These are phyloP conservation scores for Pichia californica DNA, from an alignment of 805 yeast genomes.

Conservation along the genomic window DNA sequence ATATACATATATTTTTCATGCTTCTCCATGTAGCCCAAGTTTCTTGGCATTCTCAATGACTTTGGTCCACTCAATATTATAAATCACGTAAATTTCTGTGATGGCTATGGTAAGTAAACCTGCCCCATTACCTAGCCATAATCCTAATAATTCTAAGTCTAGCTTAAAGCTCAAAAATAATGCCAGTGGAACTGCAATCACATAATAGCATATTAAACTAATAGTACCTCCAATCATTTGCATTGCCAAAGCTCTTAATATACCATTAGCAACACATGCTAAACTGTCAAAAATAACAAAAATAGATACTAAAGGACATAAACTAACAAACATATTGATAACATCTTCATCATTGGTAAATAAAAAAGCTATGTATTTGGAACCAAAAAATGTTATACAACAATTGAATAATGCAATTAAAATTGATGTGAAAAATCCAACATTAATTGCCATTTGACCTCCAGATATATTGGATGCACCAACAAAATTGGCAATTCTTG, in stretches of 20 bases:
- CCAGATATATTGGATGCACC: conserved; percentile 35
- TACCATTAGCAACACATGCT: conserved; percentile 66
- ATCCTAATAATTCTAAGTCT: conserved; percentile 47
- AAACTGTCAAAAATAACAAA: conserved; percentile 66
- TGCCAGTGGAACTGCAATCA: conserved; percentile 64
- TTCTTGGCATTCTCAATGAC: conserved; percentile 31
- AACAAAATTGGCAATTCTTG: conserved; percentile 48
- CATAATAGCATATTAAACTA: conserved; percentile 66
- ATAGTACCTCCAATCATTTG: conserved; percentile 68
- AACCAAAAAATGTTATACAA: conserved; percentile 38
- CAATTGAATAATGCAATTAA: conserved; percentile 35
- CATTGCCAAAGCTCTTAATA: conserved; percentile 68
- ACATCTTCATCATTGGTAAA: conserved; percentile 63
- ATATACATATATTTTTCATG: background rate
- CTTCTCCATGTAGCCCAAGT: conserved; percentile 2
- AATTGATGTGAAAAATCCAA: conserved; percentile 34
- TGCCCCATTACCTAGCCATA: conserved; percentile 69
- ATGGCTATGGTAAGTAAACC: conserved; percentile 54
- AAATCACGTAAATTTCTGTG: conserved; percentile 41
- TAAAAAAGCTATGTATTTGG: conserved; percentile 44
- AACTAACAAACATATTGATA: conserved; percentile 39
- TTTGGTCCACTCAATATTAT: conserved; percentile 46
- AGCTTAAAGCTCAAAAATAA: conserved; percentile 46
- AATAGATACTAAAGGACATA: conserved; percentile 60
- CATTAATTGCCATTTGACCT: conserved; percentile 35